Percentiles rank a stretch among this genome's conserved stretches.
These are phyloP conservation scores for Hyphopichia wangnamkhiaoensis DNA, from an alignment of 1,139 yeast genomes.

Conservation along the genomic window DNA sequence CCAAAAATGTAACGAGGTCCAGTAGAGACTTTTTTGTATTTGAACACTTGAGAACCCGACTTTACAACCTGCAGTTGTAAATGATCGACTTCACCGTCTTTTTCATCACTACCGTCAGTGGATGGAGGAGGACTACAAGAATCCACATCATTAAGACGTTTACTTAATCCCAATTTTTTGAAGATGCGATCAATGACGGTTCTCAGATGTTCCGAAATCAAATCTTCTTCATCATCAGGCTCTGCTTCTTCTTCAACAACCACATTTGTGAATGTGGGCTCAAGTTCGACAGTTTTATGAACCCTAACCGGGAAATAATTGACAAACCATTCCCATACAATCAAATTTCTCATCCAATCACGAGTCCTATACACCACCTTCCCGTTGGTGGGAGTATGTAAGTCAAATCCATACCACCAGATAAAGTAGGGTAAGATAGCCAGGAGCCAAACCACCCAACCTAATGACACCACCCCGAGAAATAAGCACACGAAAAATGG, in stretches of 20 bases:
- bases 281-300: slow-evolving; percentile 70
- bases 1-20: slow-evolving; percentile 90
- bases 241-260: slow-evolving; percentile 22
- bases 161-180: slow-evolving; percentile 39
- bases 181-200: slow-evolving; percentile 41
- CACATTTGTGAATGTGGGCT: slow-evolving; percentile 66
- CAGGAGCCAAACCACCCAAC: slow-evolving; percentile 71
- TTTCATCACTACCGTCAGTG: not conserved
- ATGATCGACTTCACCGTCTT: not conserved
- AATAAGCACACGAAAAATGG: slow-evolving; percentile 59
- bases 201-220: slow-evolving; percentile 39
- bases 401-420: slow-evolving; percentile 59
- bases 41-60: not conserved
- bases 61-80: not conserved
- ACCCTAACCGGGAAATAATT: slow-evolving; percentile 77
- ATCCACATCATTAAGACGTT: slow-evolving; percentile 36
- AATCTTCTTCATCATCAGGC: slow-evolving; percentile 46
- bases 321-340: slow-evolving; percentile 74
- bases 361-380: slow-evolving; percentile 60
- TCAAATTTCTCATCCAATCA: slow-evolving; percentile 54
- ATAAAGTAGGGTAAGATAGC: slow-evolving; percentile 54
- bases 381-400: slow-evolving; percentile 75
- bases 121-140: slow-evolving; percentile 16
- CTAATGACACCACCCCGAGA: slow-evolving; percentile 56
- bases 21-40: slow-evolving; percentile 36